A percentile compares a stretch with the other conserved stretches of the same genome.
Evolutionary conservation across 129 eudicot species (phyloP).

Genomic region (Scalesia atractyloides): DNA sequence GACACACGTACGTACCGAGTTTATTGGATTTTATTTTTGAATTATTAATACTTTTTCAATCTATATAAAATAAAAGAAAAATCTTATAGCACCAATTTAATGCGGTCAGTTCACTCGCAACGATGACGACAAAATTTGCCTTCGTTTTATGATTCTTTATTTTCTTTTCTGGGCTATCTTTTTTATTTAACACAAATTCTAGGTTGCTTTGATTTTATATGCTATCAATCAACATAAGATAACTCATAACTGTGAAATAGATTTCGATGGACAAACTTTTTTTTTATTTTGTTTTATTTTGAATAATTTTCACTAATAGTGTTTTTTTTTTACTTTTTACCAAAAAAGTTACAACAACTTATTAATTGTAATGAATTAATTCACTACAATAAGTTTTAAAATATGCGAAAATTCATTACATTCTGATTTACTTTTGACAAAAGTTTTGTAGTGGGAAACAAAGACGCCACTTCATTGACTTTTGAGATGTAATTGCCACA

Average conservation of each 20-base stretch:
- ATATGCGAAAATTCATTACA: not conserved
- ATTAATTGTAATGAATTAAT: too few species aligned
- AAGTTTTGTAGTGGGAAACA: constrained; percentile 33
- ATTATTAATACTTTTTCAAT: not conserved
- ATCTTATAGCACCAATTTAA: not conserved
- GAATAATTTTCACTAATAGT: too few species aligned
- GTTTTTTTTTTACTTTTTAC: too few species aligned
- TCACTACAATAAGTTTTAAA: not conserved
- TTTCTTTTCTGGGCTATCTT: not conserved
- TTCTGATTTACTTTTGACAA: not conserved
- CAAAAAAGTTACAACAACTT: not conserved
- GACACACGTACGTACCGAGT: too few species aligned
- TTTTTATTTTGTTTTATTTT: too few species aligned
- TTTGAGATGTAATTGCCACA: constrained; percentile 41
- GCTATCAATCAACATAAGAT: too few species aligned
- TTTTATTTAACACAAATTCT: too few species aligned
- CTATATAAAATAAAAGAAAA: not conserved
- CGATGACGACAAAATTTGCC: not conserved
- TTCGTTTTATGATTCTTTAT: not conserved
- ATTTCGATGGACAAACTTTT: too few species aligned
- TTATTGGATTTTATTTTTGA: not conserved
- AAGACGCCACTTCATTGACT: constrained; percentile 34
- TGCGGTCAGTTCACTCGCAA: not conserved
- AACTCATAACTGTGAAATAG: too few species aligned
- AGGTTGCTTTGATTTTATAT: too few species aligned